A percentile compares a stretch with the other conserved stretches of the same genome.
phyloP scores from a whole-genome alignment of 176 grass and related monocot species.

The Urochloa ruziziensis region DNA sequence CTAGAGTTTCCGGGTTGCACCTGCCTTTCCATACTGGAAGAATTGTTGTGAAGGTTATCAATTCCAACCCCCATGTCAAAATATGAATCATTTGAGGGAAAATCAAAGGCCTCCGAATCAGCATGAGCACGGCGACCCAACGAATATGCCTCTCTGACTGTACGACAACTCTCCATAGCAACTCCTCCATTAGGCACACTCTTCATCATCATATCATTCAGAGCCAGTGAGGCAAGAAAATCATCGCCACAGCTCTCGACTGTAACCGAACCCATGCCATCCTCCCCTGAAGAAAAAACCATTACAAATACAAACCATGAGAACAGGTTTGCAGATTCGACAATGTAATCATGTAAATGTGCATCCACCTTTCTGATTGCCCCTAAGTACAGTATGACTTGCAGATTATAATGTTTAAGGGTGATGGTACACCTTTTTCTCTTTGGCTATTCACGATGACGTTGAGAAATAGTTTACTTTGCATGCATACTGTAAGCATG shows the following conservation, averaged over 20 bases:
- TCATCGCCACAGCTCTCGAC: constrained; percentile 70
- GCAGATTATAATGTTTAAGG: too few relatives aligned
- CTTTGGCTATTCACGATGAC: too few relatives aligned
- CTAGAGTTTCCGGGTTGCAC: constrained; percentile 8
- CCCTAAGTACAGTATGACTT: background rate
- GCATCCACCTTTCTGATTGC: background rate
- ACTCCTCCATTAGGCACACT: constrained; percentile 28
- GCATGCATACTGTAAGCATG: too few relatives aligned
- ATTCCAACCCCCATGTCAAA: constrained; percentile 43
- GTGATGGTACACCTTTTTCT: too few relatives aligned
- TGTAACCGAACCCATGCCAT: constrained; percentile 61
- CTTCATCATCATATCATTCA: constrained; percentile 68
- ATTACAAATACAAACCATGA: background rate
- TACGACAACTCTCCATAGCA: background rate
- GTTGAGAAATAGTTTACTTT: too few relatives aligned
- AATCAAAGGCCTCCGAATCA: background rate
- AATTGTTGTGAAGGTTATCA: background rate
- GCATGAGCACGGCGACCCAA: background rate
- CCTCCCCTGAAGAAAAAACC: constrained; percentile 42
- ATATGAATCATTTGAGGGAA: constrained; percentile 48
- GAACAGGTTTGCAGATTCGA: background rate
- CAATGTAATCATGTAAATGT: constrained; percentile 8
- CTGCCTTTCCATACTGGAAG: constrained; percentile 24
- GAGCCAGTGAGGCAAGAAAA: constrained; percentile 63
- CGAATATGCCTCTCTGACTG: constrained; percentile 8